Percentiles rank a stretch among this genome's conserved stretches.
phyloP scores from a whole-genome alignment of 148 eudicot species.

The Rhododendron kiyosumense region DNA sequence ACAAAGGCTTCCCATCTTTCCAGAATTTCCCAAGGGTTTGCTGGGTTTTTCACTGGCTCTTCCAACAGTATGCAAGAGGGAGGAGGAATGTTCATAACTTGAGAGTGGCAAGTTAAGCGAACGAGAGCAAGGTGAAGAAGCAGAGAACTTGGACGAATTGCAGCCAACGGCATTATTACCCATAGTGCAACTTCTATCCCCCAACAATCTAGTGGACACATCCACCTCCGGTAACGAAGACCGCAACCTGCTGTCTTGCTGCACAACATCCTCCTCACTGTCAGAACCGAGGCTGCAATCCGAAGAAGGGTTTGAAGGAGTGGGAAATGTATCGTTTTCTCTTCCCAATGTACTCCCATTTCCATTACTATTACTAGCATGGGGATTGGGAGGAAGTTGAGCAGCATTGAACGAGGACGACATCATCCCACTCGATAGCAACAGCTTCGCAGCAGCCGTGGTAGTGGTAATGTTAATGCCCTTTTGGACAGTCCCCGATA shows the following conservation, averaged over 20 bases:
- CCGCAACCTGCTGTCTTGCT: slow-evolving; percentile 14
- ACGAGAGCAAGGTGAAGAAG: slow-evolving; percentile 49
- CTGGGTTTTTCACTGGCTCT: slow-evolving; percentile 12
- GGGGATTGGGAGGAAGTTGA: slow-evolving; percentile 3
- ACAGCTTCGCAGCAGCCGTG: slow-evolving; percentile 53
- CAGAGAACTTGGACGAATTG: slow-evolving; percentile 21
- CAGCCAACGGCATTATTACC: slow-evolving; percentile 12
- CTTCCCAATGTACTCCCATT: slow-evolving; percentile 2
- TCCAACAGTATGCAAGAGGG: slow-evolving; percentile 16
- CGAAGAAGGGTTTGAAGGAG: background rate
- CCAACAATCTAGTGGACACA: slow-evolving; percentile 14
- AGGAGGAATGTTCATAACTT: slow-evolving; percentile 20
- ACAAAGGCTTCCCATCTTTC: slow-evolving; percentile 33
- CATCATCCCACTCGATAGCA: slow-evolving; percentile 37
- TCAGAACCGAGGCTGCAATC: background rate
- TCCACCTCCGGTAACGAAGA: slow-evolving; percentile 31
- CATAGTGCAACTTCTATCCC: slow-evolving; percentile 9
- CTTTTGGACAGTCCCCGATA: background rate
- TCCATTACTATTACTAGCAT: background rate
- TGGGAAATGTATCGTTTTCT: slow-evolving; percentile 13
- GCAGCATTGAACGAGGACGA: slow-evolving; percentile 7
- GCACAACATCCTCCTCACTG: background rate
- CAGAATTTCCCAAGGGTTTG: slow-evolving; percentile 10
- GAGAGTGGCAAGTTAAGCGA: slow-evolving; percentile 46
- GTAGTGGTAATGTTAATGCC: background rate